Evolutionary conservation across 768 basidiomycete genomes (phyloP), one percentile per base, ranked within the genome.

Genomic region (Boletus coccyginus): DNA sequence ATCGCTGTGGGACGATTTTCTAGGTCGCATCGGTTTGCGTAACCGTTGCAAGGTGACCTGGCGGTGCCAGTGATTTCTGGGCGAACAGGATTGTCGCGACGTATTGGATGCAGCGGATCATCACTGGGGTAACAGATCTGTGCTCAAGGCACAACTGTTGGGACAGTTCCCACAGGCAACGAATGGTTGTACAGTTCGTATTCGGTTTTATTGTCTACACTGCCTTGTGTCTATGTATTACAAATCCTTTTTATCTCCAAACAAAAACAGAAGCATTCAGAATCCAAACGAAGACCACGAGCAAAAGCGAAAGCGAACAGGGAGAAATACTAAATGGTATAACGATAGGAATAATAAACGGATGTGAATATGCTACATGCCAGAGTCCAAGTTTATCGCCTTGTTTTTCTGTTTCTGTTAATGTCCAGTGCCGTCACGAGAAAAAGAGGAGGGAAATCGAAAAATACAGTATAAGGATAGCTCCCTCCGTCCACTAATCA

Each of bases 391-490:
- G 53, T 52, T 53, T 49, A 40, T 39, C 45, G 52, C 52, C 45
- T 55, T 56, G 31, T 60, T 56, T 62, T 61, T 40, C 21, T 27
- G 45, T 60, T 66, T 71, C 67, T 31, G 39, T 42, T 17, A 55
- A 31, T 29, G 60, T 66, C 60, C 66, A 11, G 32, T 47, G 41
- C 39, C 45, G 42, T 50, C 39, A 27, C 5, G 0, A 21, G 7
- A 35, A 40, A 27, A 38, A 13, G 6, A 29, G 3, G 38, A 17
- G 12, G n/a, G n/a, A 36, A 12, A 31, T n/a, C 2, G 41, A 38
- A 38, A 59, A 68, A 53, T 64, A 70, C 29, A 52, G 44, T 44
- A 70, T 72, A 72, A 70, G 55, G 44, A 61, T 68, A 68, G 35
- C 40, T 29, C 56, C 1, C 44, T 33, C n/a, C 51, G 19, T 29